phyloP scores from a whole-genome alignment of 805 yeast species.

The Yamadazyma philogaea region DNA sequence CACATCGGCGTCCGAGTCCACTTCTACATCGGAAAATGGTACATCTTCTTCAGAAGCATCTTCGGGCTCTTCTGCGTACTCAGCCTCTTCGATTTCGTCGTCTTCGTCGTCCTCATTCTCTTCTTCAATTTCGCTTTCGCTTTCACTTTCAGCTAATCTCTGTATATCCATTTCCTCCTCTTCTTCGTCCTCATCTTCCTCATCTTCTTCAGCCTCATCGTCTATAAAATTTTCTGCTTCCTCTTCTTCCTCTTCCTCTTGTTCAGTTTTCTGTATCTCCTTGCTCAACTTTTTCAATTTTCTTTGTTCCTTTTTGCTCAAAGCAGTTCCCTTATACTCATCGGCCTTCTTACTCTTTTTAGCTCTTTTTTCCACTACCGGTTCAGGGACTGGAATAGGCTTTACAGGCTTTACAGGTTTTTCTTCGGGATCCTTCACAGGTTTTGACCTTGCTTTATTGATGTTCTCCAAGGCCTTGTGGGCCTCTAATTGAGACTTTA shows the following conservation, averaged over 20 bases:
- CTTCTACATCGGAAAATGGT: conserved; percentile 85
- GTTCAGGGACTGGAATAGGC: conserved; percentile 9
- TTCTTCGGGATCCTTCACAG: conserved; percentile 12
- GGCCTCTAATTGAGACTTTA: conserved; percentile 32
- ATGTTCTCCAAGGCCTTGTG: conserved; percentile 23
- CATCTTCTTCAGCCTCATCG: conserved; percentile 41
- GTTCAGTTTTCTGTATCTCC: conserved; percentile 29
- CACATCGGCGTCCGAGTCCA: conserved; percentile 91
- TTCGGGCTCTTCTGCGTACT: conserved; percentile 54
- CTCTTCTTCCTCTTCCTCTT: conserved; percentile 38
- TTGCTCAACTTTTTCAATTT: conserved; percentile 48
- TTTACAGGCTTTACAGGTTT: conserved; percentile 8
- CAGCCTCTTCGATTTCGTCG: conserved; percentile 48
- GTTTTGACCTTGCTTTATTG: conserved; percentile 23
- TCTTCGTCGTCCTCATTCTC: conserved; percentile 45
- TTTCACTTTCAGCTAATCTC: conserved; percentile 53
- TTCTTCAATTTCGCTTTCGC: conserved; percentile 42
- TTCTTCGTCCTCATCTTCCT: conserved; percentile 23
- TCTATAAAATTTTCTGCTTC: conserved; percentile 19
- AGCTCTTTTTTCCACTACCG: conserved; percentile 15
- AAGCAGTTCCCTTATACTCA: conserved; percentile 46
- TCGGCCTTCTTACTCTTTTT: conserved; percentile 13
- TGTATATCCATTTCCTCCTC: conserved; percentile 44
- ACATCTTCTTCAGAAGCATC: conserved; percentile 74
- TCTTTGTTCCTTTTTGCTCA: conserved; percentile 65